phyloP scores from a whole-genome alignment of 495 filamentous ascomycete species.

The Copromyces sp. region DNA sequence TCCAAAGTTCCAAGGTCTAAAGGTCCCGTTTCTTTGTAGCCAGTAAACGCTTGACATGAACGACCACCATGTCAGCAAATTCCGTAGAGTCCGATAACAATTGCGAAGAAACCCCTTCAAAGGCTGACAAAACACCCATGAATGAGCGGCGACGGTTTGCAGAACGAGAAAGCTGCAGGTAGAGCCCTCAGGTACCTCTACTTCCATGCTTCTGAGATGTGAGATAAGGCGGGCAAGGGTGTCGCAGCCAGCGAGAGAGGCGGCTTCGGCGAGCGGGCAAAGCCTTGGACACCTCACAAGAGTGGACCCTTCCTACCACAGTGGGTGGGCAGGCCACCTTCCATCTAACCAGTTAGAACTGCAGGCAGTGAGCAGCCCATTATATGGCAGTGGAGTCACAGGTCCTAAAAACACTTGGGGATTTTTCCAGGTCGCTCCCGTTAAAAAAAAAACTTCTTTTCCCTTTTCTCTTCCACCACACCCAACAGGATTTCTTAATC shows the following conservation, averaged over 20 bases:
- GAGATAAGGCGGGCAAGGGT: neutral
- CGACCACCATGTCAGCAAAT: neutral
- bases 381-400: slow-evolving; percentile 3
- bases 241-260: neutral
- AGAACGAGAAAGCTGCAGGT: neutral
- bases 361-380: neutral
- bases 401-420: slow-evolving; percentile 26
- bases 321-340: neutral
- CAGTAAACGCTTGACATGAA: neutral
- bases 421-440: slow-evolving; percentile 21
- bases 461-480: slow-evolving; percentile 13
- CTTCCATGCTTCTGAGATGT: neutral
- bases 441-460: slow-evolving; percentile 22
- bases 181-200: neutral
- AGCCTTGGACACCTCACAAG: neutral
- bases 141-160: neutral
- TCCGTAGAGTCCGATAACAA: neutral
- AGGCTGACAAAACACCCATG: neutral
- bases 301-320: neutral
- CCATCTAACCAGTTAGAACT: neutral
- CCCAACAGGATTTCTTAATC: slow-evolving; percentile 27
- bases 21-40: neutral
- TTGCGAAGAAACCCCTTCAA: neutral
- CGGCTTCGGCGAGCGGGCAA: neutral
- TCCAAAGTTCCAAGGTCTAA: neutral